Percentiles rank a stretch among this genome's conserved stretches.
Conservation (phyloP, 805 yeast species). For the Lachancea quebecensis region DNA sequence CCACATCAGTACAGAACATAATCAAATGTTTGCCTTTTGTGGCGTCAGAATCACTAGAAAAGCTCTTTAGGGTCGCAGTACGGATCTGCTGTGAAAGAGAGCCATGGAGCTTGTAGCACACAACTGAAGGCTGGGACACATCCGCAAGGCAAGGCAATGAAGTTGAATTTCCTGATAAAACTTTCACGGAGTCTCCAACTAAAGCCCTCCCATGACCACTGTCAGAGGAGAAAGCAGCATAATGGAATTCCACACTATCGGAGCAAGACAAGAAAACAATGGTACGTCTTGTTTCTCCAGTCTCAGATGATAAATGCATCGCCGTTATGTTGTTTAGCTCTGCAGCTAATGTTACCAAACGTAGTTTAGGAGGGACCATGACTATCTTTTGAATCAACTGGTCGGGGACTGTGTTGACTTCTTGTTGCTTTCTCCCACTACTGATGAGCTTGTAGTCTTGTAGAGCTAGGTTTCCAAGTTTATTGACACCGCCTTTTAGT, state of each 20-base stretch:
- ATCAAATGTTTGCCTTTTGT: slow-evolving; percentile 50
- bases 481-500: slow-evolving; percentile 68
- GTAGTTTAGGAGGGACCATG: slow-evolving; percentile 87
- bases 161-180: slow-evolving; percentile 23
- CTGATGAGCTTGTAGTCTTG: slow-evolving; percentile 67
- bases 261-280: slow-evolving; percentile 90
- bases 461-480: slow-evolving; percentile 72
- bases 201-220: slow-evolving; percentile 40
- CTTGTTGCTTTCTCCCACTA: slow-evolving; percentile 20
- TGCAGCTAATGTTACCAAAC: slow-evolving; percentile 76
- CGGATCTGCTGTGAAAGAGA: slow-evolving; percentile 80
- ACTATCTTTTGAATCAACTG: slow-evolving; percentile 74
- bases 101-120: slow-evolving; percentile 77
- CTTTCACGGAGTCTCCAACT: slow-evolving; percentile 31
- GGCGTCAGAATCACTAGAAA: slow-evolving; percentile 38
- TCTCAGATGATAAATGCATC: slow-evolving; percentile 17
- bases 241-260: slow-evolving; percentile 94
- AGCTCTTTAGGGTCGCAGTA: slow-evolving; percentile 64
- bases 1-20: slow-evolving; percentile 94
- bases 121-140: slow-evolving; percentile 34
- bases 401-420: slow-evolving; percentile 64
- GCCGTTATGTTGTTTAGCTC: slow-evolving; percentile 45
- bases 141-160: slow-evolving; percentile 30
- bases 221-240: slow-evolving; percentile 52
- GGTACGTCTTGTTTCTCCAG: slow-evolving; percentile 40